Base-by-base conservation (phyloP, 768 basidiomycete species). In the Leccinum disarticulatum region DNA sequence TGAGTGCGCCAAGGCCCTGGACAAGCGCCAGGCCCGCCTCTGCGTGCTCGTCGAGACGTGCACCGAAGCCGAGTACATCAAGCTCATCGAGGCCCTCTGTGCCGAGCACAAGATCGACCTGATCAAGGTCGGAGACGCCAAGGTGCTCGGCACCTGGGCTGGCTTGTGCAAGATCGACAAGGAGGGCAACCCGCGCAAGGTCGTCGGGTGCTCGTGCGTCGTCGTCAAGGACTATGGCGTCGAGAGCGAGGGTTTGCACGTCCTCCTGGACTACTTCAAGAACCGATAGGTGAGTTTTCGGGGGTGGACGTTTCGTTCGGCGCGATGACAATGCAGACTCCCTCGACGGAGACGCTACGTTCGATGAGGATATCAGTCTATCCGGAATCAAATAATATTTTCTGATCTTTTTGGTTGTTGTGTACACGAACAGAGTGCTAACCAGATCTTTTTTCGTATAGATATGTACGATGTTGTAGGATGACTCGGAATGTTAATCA, bases 121-220 rank as follows among this genome's bases (percentile, higher is more conserved):
- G 65, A 98, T 99, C 92, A 98, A 98, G 81, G 93, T 95, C 66
- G 92, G 92, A 69, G 96, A 98, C 77, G 90, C 93, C 72, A 99
- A 99, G 81, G 87, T 96, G 66, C 90, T 99, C 72, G 96, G 96
- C 36, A 93, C 90, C 67, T 98, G 96, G 96, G 95, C 93, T 68
- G 95, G 96, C 72, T 86, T 99, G 63, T 98, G 96, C 89, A 99
- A 99, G 85, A 95, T 98, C 76, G 96, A 99, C 81, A 87, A 93
- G 71, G 96, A 98, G 81, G 96, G 96, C 66, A 98, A 97, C 80
- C 91, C 96, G 52, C 84, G 96, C 75, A 98, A 98, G 83, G 81
- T 98, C 71, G 93, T 95, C 55, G 88, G 90, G 57, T 93, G 92
- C 81, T 88, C 84, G 70, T 93, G 91, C 70, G 96, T 98, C 69